Conservation (phyloP, 2,329 filamentous ascomycete genomes). For the Xylaria sp. region DNA sequence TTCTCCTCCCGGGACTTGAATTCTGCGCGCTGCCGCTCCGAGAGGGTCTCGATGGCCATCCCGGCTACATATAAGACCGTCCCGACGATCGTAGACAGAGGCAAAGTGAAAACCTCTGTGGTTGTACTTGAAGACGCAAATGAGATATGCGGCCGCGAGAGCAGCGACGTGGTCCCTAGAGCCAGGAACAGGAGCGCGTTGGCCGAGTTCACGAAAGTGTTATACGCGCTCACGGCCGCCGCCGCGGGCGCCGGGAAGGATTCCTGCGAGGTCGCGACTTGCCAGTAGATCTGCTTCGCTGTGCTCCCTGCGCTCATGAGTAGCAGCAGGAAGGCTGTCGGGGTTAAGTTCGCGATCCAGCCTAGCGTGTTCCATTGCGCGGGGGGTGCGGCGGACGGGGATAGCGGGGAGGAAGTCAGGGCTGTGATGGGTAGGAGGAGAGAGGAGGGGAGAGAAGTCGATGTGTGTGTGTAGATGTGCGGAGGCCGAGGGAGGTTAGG, state of each 20-base stretch:
- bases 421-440: slow-evolving; percentile 39
- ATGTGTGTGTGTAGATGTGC: slow-evolving; percentile 17
- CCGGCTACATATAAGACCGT: slow-evolving; percentile 56
- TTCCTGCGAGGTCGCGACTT: slow-evolving; percentile 53
- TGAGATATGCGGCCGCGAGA: slow-evolving; percentile 30
- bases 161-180: slow-evolving; percentile 50
- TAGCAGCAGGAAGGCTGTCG: slow-evolving; percentile 57
- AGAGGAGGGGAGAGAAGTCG: slow-evolving; percentile 46
- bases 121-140: slow-evolving; percentile 35
- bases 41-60: slow-evolving; percentile 57
- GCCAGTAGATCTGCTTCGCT: slow-evolving; percentile 63
- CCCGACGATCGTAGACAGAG: slow-evolving; percentile 52
- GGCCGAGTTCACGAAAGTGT: slow-evolving; percentile 59
- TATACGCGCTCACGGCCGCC: slow-evolving; percentile 54
- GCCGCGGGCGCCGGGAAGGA: slow-evolving; percentile 53
- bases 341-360: slow-evolving; percentile 48
- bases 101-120: slow-evolving; percentile 23
- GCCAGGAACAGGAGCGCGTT: slow-evolving; percentile 61
- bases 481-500: slow-evolving; percentile 52
- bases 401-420: neutral
- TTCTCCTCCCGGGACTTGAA: slow-evolving; percentile 48
- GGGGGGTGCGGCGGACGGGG: neutral
- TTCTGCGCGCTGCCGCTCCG: slow-evolving; percentile 60
- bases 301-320: slow-evolving; percentile 58
- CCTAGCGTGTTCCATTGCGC: slow-evolving; percentile 18